phyloP scores from a whole-genome alignment of 2,329 filamentous ascomycete species.

The Pseudogymnoascus sp. region DNA sequence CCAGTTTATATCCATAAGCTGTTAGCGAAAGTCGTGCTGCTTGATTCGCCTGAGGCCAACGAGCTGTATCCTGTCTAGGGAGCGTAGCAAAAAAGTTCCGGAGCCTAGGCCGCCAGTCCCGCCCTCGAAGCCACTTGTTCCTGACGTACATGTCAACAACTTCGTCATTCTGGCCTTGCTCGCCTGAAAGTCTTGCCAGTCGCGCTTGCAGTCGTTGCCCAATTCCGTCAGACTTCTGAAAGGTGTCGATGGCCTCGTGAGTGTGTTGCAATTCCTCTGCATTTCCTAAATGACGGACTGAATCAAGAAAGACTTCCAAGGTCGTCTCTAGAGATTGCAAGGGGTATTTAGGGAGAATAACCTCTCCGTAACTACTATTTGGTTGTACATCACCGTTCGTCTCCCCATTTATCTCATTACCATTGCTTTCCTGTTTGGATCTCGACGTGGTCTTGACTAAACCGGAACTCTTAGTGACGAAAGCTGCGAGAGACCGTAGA shows the following conservation, averaged over 20 bases:
- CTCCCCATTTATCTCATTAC: neutral
- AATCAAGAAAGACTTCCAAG: neutral
- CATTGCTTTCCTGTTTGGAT: neutral
- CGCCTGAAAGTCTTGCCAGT: neutral
- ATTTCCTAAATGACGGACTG: neutral
- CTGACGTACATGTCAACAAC: neutral
- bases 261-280: neutral
- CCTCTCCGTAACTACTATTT: neutral
- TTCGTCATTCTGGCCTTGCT: neutral
- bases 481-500: constrained; percentile 20
- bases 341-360: neutral
- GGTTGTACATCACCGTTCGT: neutral
- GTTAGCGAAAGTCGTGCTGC: neutral
- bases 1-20: neutral
- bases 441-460: neutral
- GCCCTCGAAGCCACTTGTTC: neutral
- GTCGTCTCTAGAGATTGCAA: constrained; percentile 3
- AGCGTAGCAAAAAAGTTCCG: neutral
- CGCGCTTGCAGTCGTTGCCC: constrained; percentile 11
- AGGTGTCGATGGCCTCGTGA: constrained; percentile 5
- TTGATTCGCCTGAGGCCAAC: constrained; percentile 7
- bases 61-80: neutral
- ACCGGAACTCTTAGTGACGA: neutral
- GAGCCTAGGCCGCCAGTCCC: neutral
- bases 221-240: constrained; percentile 10